phyloP scores from a whole-genome alignment of 495 filamentous ascomycete species.

The Aspergillus bertholletiae region DNA sequence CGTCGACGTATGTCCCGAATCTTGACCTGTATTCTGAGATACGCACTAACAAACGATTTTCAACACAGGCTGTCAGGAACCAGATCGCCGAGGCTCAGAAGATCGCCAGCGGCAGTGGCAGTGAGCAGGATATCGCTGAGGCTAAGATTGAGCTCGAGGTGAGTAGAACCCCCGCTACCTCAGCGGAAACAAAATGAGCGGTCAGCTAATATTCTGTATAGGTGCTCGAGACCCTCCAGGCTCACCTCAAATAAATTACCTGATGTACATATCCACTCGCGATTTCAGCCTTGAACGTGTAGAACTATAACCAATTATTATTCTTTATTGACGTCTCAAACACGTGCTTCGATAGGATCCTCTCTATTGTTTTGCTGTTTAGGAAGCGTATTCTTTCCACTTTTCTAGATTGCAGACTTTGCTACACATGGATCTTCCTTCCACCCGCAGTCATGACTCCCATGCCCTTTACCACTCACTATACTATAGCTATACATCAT shows the following conservation, averaged over 20 bases:
- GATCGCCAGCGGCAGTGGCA: constrained; percentile 84
- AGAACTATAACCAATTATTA: constrained; percentile 40
- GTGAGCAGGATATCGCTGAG: constrained; percentile 96
- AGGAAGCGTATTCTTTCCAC: neutral
- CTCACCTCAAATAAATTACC: constrained; percentile 63
- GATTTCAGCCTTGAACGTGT: constrained; percentile 32
- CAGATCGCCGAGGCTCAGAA: constrained; percentile 92
- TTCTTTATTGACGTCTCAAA: constrained; percentile 20
- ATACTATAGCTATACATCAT: neutral
- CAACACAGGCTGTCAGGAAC: constrained; percentile 31
- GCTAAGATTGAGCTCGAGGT: constrained; percentile 99
- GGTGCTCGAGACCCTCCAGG: constrained; percentile 74
- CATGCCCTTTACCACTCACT: neutral
- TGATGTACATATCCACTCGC: constrained; percentile 46
- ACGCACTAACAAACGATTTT: constrained; percentile 10
- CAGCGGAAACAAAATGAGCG: neutral
- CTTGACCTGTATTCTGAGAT: neutral
- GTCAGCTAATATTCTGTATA: constrained; percentile 25
- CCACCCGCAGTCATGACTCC: neutral
- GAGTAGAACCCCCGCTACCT: constrained; percentile 13
- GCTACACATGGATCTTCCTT: neutral
- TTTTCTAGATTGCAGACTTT: neutral
- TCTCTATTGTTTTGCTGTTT: neutral
- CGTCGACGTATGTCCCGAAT: constrained; percentile 55
- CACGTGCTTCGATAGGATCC: constrained; percentile 13